Evolutionary conservation across 352 stramenopile species (phyloP), one percentile per base, ranked within the genome.

Genomic region (Phytophthora pini): DNA sequence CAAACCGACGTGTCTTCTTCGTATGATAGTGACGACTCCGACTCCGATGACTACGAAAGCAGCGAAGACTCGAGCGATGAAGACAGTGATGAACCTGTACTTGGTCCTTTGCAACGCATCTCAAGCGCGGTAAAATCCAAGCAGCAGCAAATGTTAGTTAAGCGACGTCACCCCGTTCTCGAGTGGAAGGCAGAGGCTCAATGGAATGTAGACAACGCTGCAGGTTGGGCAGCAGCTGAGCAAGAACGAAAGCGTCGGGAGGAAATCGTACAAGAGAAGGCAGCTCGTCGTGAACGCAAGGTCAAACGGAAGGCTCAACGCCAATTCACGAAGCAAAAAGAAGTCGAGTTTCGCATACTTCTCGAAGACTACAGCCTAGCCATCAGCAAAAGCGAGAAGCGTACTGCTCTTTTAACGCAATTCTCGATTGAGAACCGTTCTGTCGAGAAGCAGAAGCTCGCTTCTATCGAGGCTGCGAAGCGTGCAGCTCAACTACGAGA

Each of bases 181-280:
- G 79, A 86, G 56, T 90, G 79, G 79, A 87, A 80, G 43, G 75
- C 61, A 43, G 63, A 59, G 38, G 66, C 66, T 48, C 65, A 59
- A 29, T 85, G 79, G 70, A 60, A 77, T 8, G 24, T 38, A n/a
- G 77, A 88, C 24, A 76, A 86, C 47, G 75, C 63, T 17, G 63
- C 68, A 20, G 63, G 68, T 32, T 34, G 52, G 13, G 63, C 67
- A 27, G 53, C 58, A 41, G 65, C 62, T 13, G 74, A 80, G 29
- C 62, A 74, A 43, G 66, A 74, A 12, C 65, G 45, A 15, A 54
- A 56, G 20, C 53, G 44, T 26, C 56, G 53, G 2, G 68, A 77
- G 15, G 47, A 46, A 1, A 24, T 58, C 6, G 24, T 43, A 46
- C 56, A 64, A 17, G 79, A 79, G 26, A 82, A 77, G 50, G 43